These are phyloP conservation scores for Pichia nakasei DNA, from an alignment of 805 yeast species.

Conservation along the genomic window DNA sequence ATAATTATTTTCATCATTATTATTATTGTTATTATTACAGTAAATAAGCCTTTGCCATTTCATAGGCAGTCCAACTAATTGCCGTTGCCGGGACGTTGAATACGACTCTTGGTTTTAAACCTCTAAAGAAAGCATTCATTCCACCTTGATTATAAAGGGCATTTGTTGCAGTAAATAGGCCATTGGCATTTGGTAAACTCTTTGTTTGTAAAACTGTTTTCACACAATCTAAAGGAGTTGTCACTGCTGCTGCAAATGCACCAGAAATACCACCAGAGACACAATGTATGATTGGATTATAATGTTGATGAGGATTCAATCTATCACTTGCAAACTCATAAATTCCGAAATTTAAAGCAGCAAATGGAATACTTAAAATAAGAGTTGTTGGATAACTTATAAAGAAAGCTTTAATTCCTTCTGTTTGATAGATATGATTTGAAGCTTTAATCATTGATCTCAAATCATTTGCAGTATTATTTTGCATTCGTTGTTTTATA, in stretches of 20 bases:
- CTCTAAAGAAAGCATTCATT: constrained; percentile 63
- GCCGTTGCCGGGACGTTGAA: constrained; percentile 95
- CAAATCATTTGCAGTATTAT: constrained; percentile 10
- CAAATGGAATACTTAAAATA: constrained; percentile 87
- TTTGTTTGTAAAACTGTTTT: constrained; percentile 87
- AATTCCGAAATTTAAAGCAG: constrained; percentile 87
- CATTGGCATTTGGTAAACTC: constrained; percentile 50
- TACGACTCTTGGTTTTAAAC: constrained; percentile 82
- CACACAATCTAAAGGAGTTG: constrained; percentile 90
- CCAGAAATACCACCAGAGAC: constrained; percentile 91
- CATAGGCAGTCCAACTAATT: constrained; percentile 95
- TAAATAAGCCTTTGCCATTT: constrained; percentile 81
- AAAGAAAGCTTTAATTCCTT: constrained; percentile 76
- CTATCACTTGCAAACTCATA: constrained; percentile 77
- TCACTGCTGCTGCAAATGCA: constrained; percentile 87
- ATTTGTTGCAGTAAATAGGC: constrained; percentile 61
- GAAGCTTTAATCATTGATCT: constrained; percentile 22
- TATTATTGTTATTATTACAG: constrained; percentile 13
- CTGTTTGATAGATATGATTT: constrained; percentile 42
- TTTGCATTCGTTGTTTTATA: constrained; percentile 90
- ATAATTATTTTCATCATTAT: no score
- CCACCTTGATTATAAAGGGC: constrained; percentile 59
- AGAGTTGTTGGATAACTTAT: constrained; percentile 91
- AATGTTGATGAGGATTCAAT: constrained; percentile 66
- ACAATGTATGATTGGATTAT: constrained; percentile 89